Evolutionary conservation across 805 yeast species (phyloP), one percentile per base, ranked within the genome.

Genomic region (Teunomyces atbi): DNA sequence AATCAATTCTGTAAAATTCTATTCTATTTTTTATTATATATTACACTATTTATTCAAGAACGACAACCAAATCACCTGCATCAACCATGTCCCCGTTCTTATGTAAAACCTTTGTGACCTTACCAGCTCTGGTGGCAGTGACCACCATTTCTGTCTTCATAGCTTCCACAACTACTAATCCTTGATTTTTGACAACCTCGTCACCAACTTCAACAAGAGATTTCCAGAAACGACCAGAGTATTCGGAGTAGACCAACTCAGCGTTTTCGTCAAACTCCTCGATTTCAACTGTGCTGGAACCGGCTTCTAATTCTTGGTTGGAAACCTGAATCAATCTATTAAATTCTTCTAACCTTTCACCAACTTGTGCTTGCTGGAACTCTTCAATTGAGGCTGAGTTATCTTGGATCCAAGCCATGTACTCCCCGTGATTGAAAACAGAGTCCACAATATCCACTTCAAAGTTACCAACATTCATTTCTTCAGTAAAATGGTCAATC

Each of bases 101-200:
- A 64, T 89, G 96, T 47, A 82, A 66, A 38, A 89, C 72, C 68
- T 86, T 86, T 41, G 79, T 61, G 18, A 89, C 91, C 60, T 79
- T 85, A 58, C 96, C 96, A 18, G 73, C 71, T 46, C 61, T 73
- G 1, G 96, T 77, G 16, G 97, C 82, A 45, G 68, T 74, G 29
- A 92, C 96, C 42, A 82, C 79, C 97, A 92, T 92, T 69, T 92
- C 99, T 0, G 98, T 94, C 76, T 92, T 92, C 99, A 92, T 92
- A 45, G 99, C 98, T 68, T 92, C 99, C 45, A 92, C 88, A 33
- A 94, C 89, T 54, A 92, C 79, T 50, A 92, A 74, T 4, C 89
- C 89, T 57, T 89, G 92, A 28, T 91, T 95, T 40, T 69, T 77
- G 44, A 73, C 69, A 21, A 92, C 95, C 4, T 53, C 67, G 57